Evolutionary conservation across 2,329 filamentous ascomycete genomes (phyloP).

Genomic region (Sporothrix humicola): DNA sequence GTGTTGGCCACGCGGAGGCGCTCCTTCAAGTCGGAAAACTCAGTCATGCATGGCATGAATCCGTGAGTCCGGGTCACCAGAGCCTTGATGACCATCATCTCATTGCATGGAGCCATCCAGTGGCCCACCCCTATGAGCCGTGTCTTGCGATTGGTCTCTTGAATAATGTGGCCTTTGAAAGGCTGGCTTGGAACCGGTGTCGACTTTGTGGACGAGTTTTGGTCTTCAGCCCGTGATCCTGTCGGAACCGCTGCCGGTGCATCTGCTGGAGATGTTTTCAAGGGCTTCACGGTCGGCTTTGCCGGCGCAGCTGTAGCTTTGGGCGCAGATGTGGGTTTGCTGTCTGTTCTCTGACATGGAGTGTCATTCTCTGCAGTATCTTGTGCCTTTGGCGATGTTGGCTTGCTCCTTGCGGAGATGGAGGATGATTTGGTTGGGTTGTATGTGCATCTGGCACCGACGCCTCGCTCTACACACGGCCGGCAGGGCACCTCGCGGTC

Average conservation of each 20-base stretch:
- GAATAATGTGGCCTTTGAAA: slow-evolving; percentile 5
- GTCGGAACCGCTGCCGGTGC: not conserved
- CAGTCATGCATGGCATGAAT: slow-evolving; percentile 16
- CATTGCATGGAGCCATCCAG: slow-evolving; percentile 34
- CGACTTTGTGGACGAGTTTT: not conserved
- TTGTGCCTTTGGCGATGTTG: not conserved
- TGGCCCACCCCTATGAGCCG: slow-evolving; percentile 30
- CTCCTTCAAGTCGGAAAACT: slow-evolving; percentile 29
- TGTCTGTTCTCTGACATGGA: not conserved
- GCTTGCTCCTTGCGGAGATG: not conserved
- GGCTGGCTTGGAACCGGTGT: not conserved
- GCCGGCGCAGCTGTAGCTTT: not conserved
- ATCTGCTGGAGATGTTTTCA: not conserved
- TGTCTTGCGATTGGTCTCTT: slow-evolving; percentile 23
- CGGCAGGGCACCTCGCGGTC: slow-evolving; percentile 32
- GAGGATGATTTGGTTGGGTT: not conserved
- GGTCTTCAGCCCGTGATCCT: not conserved
- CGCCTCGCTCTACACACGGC: slow-evolving; percentile 23
- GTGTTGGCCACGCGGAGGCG: slow-evolving; percentile 20
- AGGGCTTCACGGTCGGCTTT: too few relatives aligned
- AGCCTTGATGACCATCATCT: slow-evolving; percentile 30
- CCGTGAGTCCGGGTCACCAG: slow-evolving; percentile 9
- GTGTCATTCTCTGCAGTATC: not conserved
- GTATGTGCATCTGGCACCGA: slow-evolving; percentile 30
- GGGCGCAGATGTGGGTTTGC: not conserved